Base-by-base conservation (phyloP, 805 yeast genomes). In the Barnettozyma californica region DNA sequence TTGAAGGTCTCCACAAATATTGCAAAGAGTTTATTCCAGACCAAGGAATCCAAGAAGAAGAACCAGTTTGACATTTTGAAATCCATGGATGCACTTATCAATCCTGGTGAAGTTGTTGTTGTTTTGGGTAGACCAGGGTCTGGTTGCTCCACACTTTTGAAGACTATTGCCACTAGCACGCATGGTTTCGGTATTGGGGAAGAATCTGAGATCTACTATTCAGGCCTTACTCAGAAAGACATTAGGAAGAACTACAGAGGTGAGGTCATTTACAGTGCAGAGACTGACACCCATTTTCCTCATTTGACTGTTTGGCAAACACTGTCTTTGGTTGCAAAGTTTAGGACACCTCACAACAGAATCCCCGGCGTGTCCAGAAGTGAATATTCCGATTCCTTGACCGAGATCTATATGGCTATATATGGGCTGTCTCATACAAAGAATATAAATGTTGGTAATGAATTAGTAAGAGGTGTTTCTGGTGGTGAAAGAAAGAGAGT, bases 81-180 rank as follows among this genome's bases (percentile, higher is more conserved):
- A 59, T 74, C 84, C 27, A 81, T 81, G 85, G 87, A 82, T 58
- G 89, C 83, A 14, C 45, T 76, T 3, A 68, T 81, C 48, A 68
- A 68, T 45, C 82, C 87, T 3, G 88, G 89, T 42, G 83, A 81
- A 51, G 68, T 84, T 41, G 75, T 84, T 9, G 84, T 84, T 41
- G 89, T 83, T n/a, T 66, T 83, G 47, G 90, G 90, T 42, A 75
- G 86, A 65, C 89, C 89, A 0, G 89, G 89, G 58, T 80, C 88
- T n/a, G 89, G 90, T 54, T 83, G 89, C 62, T 75, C 88, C 2
- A 82, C 89, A 0, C 67, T 83, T 44, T 68, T 83, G 57, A 82
- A 82, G 56, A 75, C 85, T 5, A 69, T 82, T 33, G 69, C 83
- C 34, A 62, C 81, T n/a, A 77, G 80, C 48, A 78, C 85, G 9